Evolutionary conservation across 306 rosid genomes (phyloP).

Genomic region (Lablab purpureus): DNA sequence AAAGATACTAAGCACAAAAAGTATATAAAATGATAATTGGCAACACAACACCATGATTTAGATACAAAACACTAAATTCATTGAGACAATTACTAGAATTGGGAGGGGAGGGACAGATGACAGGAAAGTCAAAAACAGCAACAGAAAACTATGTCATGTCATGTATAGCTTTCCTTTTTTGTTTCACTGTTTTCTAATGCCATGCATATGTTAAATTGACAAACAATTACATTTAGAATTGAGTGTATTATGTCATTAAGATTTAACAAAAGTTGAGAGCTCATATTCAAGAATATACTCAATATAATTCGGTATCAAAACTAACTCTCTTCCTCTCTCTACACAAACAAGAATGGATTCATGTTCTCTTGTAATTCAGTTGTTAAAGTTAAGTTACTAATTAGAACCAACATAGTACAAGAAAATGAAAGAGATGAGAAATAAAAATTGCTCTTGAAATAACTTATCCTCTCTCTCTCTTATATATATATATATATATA

Average conservation of each 20-base stretch:
- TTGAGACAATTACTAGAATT: neutral
- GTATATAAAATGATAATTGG: neutral
- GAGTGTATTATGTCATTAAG: conserved; percentile 14
- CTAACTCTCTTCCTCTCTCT: too few relatives aligned
- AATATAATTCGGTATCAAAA: conserved; percentile 24
- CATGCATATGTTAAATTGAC: conserved; percentile 4
- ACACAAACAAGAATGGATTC: too few relatives aligned
- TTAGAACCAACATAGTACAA: too few relatives aligned
- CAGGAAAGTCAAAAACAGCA: neutral
- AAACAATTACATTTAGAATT: conserved; percentile 25
- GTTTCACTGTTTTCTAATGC: conserved; percentile 12
- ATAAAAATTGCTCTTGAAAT: neutral
- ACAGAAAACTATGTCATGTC: conserved; percentile 1
- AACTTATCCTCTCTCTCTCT: neutral
- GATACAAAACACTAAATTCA: neutral
- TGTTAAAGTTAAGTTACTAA: too few relatives aligned
- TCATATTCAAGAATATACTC: conserved; percentile 18
- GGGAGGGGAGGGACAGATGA: neutral
- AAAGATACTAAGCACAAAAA: neutral
- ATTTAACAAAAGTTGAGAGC: conserved; percentile 16
- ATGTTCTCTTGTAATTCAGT: too few relatives aligned
- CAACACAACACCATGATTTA: neutral
- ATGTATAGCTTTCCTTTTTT: neutral
- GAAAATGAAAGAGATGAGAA: neutral
- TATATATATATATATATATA: neutral